These are phyloP conservation scores for Rhexocercosporidium sp. DNA, from an alignment of 2,329 filamentous ascomycete genomes.

Conservation along the genomic window DNA sequence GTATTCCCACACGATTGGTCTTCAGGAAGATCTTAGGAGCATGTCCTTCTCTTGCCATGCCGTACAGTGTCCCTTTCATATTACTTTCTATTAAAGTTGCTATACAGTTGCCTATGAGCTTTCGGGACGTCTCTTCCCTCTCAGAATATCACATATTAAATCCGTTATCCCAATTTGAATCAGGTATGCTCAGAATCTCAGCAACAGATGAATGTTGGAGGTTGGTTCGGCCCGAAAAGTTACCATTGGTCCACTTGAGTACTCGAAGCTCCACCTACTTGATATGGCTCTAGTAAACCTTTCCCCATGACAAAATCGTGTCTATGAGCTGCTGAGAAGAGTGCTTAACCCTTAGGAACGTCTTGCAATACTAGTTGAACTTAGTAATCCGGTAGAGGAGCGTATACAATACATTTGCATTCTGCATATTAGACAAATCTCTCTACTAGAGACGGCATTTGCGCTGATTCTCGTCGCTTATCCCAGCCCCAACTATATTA, in stretches of 20 bases:
- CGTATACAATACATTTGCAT: conserved; percentile 19
- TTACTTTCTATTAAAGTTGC: conserved; percentile 16
- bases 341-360: conserved; percentile 14
- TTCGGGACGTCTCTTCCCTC: conserved; percentile 18
- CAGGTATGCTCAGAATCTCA: conserved; percentile 19
- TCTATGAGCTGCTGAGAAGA: conserved; percentile 17
- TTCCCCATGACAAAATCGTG: conserved; percentile 16
- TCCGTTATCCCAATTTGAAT: conserved; percentile 14
- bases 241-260: conserved; percentile 12
- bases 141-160: conserved; percentile 20
- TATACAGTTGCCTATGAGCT: conserved; percentile 24
- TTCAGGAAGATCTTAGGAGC: conserved; percentile 58
- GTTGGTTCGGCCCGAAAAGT: conserved; percentile 12
- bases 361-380: conserved; percentile 23
- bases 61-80: conserved; percentile 58
- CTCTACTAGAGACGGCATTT: conserved; percentile 20
- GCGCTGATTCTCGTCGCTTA: conserved; percentile 16
- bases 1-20: conserved; percentile 60
- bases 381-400: conserved; percentile 21
- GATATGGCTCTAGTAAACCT: conserved; percentile 12
- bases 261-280: conserved; percentile 18
- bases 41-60: conserved; percentile 60
- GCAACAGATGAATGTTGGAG: conserved; percentile 16
- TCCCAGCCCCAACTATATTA: conserved; percentile 13
- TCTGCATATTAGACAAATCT: conserved; percentile 21